These are phyloP conservation scores for Candida maesae DNA, from an alignment of 805 yeast species.

Conservation along the genomic window DNA sequence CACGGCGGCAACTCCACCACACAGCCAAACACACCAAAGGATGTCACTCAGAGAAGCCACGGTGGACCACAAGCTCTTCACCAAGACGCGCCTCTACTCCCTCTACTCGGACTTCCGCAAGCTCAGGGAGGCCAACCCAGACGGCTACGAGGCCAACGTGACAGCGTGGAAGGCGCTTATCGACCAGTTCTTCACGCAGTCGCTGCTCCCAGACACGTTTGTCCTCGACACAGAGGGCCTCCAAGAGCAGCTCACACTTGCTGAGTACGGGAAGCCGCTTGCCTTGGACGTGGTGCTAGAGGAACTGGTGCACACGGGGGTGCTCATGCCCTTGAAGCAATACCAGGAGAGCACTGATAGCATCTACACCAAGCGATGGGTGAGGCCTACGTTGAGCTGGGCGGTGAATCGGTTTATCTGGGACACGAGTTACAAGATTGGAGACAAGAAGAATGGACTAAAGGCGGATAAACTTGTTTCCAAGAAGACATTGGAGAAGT, in stretches of 20 bases:
- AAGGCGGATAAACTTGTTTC: constrained; percentile 21
- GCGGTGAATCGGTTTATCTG: constrained; percentile 21
- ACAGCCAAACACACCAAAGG: too few species aligned
- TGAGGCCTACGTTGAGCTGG: constrained; percentile 23
- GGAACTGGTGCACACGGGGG: constrained; percentile 27
- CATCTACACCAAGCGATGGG: constrained; percentile 23
- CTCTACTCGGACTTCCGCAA: constrained; percentile 37
- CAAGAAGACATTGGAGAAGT: constrained; percentile 17
- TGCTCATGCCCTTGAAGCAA: constrained; percentile 26
- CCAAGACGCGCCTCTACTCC: constrained; percentile 35
- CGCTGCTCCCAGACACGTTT: constrained; percentile 16
- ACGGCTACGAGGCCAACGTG: constrained; percentile 39
- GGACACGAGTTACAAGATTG: constrained; percentile 22
- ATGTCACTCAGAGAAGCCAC: constrained; percentile 19
- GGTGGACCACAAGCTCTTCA: constrained; percentile 22
- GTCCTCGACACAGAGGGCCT: constrained; percentile 27
- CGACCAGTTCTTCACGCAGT: constrained; percentile 13
- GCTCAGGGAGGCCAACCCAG: constrained; percentile 34
- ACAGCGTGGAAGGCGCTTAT: constrained; percentile 35
- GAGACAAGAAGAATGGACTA: constrained; percentile 16
- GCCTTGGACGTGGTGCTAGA: constrained; percentile 35
- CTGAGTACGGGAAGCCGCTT: constrained; percentile 33
- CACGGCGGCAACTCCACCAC: too few species aligned
- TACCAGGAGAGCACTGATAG: constrained; percentile 21
- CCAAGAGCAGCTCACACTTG: constrained; percentile 25